Evolutionary conservation across 129 eudicot species (phyloP).

Genomic region (Gnaphalium uliginosum): DNA sequence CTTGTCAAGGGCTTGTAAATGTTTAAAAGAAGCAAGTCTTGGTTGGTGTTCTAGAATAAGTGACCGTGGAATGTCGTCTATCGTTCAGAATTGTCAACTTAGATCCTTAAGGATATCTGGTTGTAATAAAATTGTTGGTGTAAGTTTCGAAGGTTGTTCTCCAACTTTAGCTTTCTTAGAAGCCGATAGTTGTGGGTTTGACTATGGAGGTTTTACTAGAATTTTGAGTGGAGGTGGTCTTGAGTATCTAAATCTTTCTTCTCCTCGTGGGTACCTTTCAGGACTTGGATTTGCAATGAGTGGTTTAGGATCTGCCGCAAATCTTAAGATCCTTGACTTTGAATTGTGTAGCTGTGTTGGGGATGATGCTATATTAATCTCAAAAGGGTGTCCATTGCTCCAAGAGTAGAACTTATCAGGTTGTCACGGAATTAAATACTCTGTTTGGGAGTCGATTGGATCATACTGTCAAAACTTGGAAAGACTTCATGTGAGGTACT

Average conservation of each 20-base stretch:
- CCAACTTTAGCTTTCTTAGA: conserved; percentile 48
- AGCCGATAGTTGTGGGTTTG: conserved; percentile 56
- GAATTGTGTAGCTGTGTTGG: conserved; percentile 38
- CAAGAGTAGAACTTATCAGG: conserved; percentile 65
- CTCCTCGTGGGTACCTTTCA: no score
- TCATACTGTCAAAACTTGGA: conserved; percentile 48
- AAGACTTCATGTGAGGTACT: conserved; percentile 56
- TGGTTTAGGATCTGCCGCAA: conserved; percentile 39
- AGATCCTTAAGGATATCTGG: neutral
- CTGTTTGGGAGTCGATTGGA: conserved; percentile 64
- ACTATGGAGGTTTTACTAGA: conserved; percentile 41
- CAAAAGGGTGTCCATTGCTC: conserved; percentile 59
- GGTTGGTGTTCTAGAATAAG: conserved; percentile 43
- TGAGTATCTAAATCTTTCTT: conserved; percentile 57
- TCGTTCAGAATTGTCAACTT: conserved; percentile 40
- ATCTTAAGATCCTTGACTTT: conserved; percentile 45
- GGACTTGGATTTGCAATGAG: conserved; percentile 32
- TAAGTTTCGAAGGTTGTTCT: conserved; percentile 12
- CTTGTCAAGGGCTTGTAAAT: conserved; percentile 46
- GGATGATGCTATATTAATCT: conserved; percentile 45
- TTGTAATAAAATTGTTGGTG: neutral
- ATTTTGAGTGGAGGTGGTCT: conserved; percentile 70
- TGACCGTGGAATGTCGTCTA: conserved; percentile 50
- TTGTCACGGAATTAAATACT: conserved; percentile 41
- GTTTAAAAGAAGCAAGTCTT: conserved; percentile 50